Evolutionary conservation across 1,284 basidiomycete genomes (phyloP), one percentile per base, ranked within the genome.

Genomic region (Farysia itapuensis): DNA sequence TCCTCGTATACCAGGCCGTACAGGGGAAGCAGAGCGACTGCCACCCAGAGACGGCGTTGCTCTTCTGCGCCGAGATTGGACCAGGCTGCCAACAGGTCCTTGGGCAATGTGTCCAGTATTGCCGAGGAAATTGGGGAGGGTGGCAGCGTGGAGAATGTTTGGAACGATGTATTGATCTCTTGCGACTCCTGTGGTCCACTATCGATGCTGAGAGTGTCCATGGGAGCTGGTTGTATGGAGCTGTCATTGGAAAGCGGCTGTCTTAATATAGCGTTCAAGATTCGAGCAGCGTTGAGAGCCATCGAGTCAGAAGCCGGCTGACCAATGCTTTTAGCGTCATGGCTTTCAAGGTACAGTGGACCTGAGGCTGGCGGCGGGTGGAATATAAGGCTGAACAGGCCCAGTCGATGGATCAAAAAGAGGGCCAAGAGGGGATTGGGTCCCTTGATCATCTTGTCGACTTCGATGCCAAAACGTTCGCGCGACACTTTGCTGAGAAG

Each of bases 381-480:
- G 34, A 75, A 75, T 9, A 75, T 60, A 9, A 67, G 47, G 4
- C 51, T 36, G 44, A 69, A 74, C 9, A 73, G 63, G n/a, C 52
- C 52, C 14, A 74, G 43, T 1, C 63, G 49, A 21, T 60, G 43
- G 13, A 74, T 49, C n/a, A 72, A 50, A 30, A 49, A 46, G 16
- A 72, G 39, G 3, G 70, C 70, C 6, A 47, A 37, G 8, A 67
- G 43, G 2, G 74, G 74, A 39, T 70, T 49, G 13, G 68, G 72
- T 7, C 72, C 72, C 14, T 50, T 40, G 34, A 77, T 61, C 75
- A 77, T 77, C 49, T 77, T 77, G 39, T 77, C 74, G 5, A 77
- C 64, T 41, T 77, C 75, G 35, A 75, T 77, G 20, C 75, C 75
- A 39, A 77, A 60, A 12, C 75, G 57, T 39, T 77, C 75, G 14